Evolutionary conservation across 768 basidiomycete species (phyloP).

Genomic region (Suillus spraguei): DNA sequence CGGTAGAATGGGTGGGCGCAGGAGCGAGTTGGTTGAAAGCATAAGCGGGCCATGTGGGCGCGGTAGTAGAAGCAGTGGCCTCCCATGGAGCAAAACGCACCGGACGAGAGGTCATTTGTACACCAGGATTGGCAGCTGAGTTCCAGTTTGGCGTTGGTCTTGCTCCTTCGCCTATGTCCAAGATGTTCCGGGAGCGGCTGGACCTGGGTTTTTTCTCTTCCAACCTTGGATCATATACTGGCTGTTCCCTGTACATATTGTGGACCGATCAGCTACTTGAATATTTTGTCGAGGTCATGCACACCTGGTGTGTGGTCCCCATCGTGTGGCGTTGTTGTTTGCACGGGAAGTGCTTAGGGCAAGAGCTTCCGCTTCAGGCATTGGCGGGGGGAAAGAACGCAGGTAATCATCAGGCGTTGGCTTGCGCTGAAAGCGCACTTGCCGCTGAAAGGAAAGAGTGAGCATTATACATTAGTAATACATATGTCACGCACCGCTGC

Average conservation of each 20-base stretch:
- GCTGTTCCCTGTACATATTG: conserved; percentile 16
- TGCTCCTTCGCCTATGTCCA: conserved; percentile 22
- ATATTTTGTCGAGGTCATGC: background rate
- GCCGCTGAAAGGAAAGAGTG: conserved; percentile 16
- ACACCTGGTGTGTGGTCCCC: conserved; percentile 27
- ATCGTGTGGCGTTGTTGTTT: conserved; percentile 7
- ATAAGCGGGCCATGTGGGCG: no score
- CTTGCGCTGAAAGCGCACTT: conserved; percentile 24
- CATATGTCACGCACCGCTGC: conserved; percentile 19
- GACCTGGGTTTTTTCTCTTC: conserved; percentile 16
- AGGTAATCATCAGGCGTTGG: conserved; percentile 8
- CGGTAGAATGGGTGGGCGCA: background rate
- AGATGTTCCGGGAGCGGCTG: conserved; percentile 18
- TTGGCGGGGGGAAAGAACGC: conserved; percentile 15
- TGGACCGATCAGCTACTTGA: background rate
- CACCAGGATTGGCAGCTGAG: conserved; percentile 1
- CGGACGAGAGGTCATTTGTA: background rate
- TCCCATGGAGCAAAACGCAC: background rate
- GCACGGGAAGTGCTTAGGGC: conserved; percentile 1
- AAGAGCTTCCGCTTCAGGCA: conserved; percentile 11
- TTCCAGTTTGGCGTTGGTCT: conserved; percentile 29
- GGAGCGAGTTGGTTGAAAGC: background rate
- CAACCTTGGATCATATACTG: conserved; percentile 6
- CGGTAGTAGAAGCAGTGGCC: background rate
- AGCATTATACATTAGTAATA: conserved; percentile 7